A percentile compares a stretch with the other conserved stretches of the same genome.
These are phyloP conservation scores for Leishmania tropica DNA, from an alignment of 208 protist genomes.

Conservation along the genomic window DNA sequence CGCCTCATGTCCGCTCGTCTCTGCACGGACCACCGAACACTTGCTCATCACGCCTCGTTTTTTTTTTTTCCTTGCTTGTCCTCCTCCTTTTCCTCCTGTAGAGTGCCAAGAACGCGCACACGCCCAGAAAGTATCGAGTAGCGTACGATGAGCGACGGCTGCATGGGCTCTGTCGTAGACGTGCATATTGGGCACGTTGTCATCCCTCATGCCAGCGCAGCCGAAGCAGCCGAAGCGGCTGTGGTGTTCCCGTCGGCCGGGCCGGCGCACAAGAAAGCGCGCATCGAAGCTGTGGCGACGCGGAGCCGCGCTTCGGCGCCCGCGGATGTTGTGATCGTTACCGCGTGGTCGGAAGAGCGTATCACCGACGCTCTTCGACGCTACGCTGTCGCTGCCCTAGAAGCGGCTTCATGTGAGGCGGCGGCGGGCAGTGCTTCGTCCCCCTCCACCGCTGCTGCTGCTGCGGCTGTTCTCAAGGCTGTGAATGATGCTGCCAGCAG, in stretches of 20 bases:
- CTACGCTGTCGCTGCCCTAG: constrained; percentile 15
- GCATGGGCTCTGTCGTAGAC: neutral
- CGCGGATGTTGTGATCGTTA: constrained; percentile 4
- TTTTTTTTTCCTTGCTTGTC: neutral
- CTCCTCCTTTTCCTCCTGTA: neutral
- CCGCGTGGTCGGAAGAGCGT: constrained; percentile 4
- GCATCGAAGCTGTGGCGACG: neutral
- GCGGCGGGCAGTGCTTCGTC: neutral
- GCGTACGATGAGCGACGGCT: neutral
- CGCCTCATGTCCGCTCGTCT: neutral
- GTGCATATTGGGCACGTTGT: constrained; percentile 14
- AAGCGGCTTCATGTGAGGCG: neutral
- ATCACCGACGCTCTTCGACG: constrained; percentile 16
- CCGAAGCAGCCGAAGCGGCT: neutral
- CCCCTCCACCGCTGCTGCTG: neutral
- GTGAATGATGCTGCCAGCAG: neutral
- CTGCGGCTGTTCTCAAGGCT: neutral
- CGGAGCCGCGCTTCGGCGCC: neutral
- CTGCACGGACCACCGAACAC: neutral
- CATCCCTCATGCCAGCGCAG: neutral
- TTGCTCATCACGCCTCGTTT: neutral
- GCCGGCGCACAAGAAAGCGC: constrained; percentile 5
- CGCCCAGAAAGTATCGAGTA: neutral
- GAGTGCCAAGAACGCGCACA: neutral
- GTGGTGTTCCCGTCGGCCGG: neutral